Evolutionary conservation across 2,329 filamentous ascomycete genomes (phyloP), one percentile per base, ranked within the genome.

Genomic region (Verticillium dahliae): DNA sequence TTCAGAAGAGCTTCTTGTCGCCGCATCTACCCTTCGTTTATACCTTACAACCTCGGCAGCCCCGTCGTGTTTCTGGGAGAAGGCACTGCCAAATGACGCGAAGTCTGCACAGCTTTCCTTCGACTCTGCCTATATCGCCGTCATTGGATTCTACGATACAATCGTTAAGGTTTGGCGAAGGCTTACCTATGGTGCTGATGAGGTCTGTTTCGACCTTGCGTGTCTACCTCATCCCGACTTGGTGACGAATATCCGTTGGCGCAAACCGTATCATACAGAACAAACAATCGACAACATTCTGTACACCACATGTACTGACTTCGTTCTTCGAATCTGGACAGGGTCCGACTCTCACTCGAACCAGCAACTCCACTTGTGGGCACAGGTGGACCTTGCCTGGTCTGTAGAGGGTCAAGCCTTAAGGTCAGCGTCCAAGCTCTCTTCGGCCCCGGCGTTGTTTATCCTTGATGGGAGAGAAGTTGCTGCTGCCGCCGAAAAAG

Each of bases 91-190:
- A 2, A 92, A 84, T 69, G 82, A 88, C 0, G 86, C 86, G 41
- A 90, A 90, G 70, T 85, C 89, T 62, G 92, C 92, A 2, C 80
- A 83, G 9, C 87, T 97, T 67, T 97, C 94, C 1, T 91, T 91
- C 65, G 94, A 97, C 73, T 93, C 91, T 13, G 88, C 88, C 22
- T 87, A 96, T 63, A 91, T 98, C 60, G 94, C 92, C 18, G 93
- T 91, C 1, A 85, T 90, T 13, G 90, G 92, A 52, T 79, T 82
- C 58, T 86, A 91, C 71, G 95, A 98, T 73, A 84, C 89, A 59
- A 78, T 98, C 22, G 87, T 96, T 67, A 98, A 99, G 76, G 85
- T 98, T 68, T 99, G 96, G 95, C 86, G 92, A 65, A 85, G 94
- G 60, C 79, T 96, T 31, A 90, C 90, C 9, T 97, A 94, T 71